Base-by-base conservation (phyloP, 208 protist species). In the Wallacemonas sp. region DNA sequence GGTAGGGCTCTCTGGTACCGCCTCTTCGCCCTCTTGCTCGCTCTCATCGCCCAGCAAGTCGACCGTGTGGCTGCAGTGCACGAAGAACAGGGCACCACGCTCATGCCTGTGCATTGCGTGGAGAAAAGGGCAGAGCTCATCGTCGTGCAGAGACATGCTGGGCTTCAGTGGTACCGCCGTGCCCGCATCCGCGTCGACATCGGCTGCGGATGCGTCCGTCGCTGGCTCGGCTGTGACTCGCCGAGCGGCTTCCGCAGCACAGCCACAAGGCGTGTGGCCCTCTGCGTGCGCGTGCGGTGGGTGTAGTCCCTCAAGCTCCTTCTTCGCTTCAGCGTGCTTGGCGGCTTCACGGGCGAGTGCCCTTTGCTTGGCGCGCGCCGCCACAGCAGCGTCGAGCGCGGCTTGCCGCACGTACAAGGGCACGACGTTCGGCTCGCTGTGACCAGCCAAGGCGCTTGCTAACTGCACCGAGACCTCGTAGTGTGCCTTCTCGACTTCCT, bases 401-500 rank as follows among this genome's bases (percentile, higher is more conserved):
- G 45, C 19, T 21, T 59, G 26, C 5, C 27, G 38, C 41, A 36
- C 15, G 27, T 54, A 38, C 36, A 33, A 46, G n/a, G 37, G 30
- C 21, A 41, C 27, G n/a, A 53, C 48, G 52, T 66, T 66, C 17
- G 44, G 38, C 10, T 46, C 52, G 63, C 67, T 72, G 70, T 85
- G 79, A 34, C 55, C 17, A 2, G 62, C 79, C 37, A 85, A 55
- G 0, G 55, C 19, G 30, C 72, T 59, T 13, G 67, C 55, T 24
- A 87, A 27, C 21, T 61, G 29, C 36, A 91, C 66, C 42, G 82
- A 72, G 19, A 71, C 63, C 22, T 60, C 42, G 55, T 89, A 86
- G 63, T 92, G 85, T 54, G 84, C 66, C 17, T 73, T 64, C 55
- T 92, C 85, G 2, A 87, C 27, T 3, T 55, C 53, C 48, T 92